Evolutionary conservation across 2,329 filamentous ascomycete species (phyloP).

Genomic region (Penicillium italicum): DNA sequence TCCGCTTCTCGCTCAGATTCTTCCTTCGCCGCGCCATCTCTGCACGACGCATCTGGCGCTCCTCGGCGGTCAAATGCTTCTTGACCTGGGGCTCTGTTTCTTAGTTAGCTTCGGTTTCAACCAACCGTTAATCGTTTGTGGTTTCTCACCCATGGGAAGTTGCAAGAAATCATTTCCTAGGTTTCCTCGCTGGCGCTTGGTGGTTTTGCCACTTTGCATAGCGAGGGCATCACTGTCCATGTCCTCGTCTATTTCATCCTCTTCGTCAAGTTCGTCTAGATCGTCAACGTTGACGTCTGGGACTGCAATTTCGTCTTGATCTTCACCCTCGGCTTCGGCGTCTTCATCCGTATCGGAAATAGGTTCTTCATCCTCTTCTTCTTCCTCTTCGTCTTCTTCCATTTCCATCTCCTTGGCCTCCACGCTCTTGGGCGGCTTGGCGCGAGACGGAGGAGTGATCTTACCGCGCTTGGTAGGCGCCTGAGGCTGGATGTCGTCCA

Average conservation of each 20-base stretch:
- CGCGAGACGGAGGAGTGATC: constrained; percentile 35
- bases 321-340: constrained; percentile 48
- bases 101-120: constrained; percentile 12
- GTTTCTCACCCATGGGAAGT: constrained; percentile 54
- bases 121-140: background rate
- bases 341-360: constrained; percentile 47
- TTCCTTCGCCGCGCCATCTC: constrained; percentile 72
- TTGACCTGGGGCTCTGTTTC: constrained; percentile 63
- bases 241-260: constrained; percentile 43
- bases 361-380: constrained; percentile 48
- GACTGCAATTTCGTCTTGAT: constrained; percentile 47
- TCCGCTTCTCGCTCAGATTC: constrained; percentile 72
- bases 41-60: constrained; percentile 67
- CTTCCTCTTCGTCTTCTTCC: constrained; percentile 32
- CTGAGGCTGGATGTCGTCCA: constrained; percentile 46
- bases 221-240: constrained; percentile 45
- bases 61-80: constrained; percentile 68
- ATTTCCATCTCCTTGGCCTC: constrained; percentile 48
- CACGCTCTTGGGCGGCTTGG: constrained; percentile 42
- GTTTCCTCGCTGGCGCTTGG: constrained; percentile 63
- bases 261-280: constrained; percentile 40
- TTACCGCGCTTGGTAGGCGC: constrained; percentile 39
- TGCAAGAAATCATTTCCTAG: constrained; percentile 51
- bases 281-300: constrained; percentile 40
- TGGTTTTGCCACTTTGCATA: constrained; percentile 62